These are phyloP conservation scores for Penicillium sp. DNA, from an alignment of 2,329 filamentous ascomycete species.

Conservation along the genomic window DNA sequence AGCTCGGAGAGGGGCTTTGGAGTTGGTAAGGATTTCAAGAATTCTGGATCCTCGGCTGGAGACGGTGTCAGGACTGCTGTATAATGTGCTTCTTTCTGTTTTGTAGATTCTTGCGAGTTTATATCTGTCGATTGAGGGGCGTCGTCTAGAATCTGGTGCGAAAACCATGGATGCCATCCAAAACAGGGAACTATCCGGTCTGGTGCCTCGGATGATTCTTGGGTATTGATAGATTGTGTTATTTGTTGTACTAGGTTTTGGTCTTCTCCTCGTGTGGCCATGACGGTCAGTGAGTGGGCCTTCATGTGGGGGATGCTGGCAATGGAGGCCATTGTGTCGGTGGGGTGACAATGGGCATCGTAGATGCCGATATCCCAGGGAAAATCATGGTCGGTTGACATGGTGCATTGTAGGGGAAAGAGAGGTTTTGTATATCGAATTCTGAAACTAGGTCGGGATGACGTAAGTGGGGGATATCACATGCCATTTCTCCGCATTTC, in stretches of 20 bases:
- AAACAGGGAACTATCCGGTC: conserved; percentile 61
- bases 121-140: conserved; percentile 8
- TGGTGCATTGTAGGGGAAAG: conserved; percentile 5
- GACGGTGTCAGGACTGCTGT: conserved; percentile 52
- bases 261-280: conserved; percentile 63
- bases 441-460: conserved; percentile 1
- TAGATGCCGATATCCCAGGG: conserved; percentile 65
- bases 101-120: neutral
- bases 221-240: conserved; percentile 36
- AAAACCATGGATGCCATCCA: conserved; percentile 70
- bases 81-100: conserved; percentile 53
- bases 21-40: conserved; percentile 53
- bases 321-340: conserved; percentile 62
- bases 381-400: conserved; percentile 38
- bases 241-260: conserved; percentile 58
- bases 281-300: conserved; percentile 59
- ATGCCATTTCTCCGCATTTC: conserved; percentile 23
- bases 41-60: conserved; percentile 46
- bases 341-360: conserved; percentile 68
- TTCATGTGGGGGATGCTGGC: conserved; percentile 58
- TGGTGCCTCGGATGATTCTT: neutral
- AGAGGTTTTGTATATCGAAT: neutral
- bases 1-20: conserved; percentile 56
- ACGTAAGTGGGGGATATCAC: conserved; percentile 23
- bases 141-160: conserved; percentile 59